Evolutionary conservation across 164 flowering plant genomes (phyloP).

Genomic region (Vitis labrusca): DNA sequence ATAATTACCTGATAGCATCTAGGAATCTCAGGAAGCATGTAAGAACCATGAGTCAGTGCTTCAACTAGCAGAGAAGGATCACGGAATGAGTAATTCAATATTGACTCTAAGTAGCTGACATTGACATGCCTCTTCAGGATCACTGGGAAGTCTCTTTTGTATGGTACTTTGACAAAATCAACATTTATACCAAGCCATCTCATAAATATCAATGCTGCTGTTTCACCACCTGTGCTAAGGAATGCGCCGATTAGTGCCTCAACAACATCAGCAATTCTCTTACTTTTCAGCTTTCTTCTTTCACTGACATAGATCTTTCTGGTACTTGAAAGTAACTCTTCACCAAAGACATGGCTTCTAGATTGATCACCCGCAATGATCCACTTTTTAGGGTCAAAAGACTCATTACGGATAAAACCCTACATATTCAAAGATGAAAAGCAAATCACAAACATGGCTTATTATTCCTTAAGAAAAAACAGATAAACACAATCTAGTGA

Average conservation of each 20-base stretch:
- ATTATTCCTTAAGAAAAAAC: neutral
- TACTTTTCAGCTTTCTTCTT: constrained; percentile 46
- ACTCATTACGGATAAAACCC: constrained; percentile 75
- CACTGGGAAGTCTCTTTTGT: constrained; percentile 24
- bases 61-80: constrained; percentile 75
- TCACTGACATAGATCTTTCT: constrained; percentile 39
- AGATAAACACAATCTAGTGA: neutral
- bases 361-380: constrained; percentile 51
- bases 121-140: constrained; percentile 54
- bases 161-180: constrained; percentile 37
- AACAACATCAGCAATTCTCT: constrained; percentile 78
- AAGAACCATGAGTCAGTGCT: constrained; percentile 91
- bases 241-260: constrained; percentile 88
- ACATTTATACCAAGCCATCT: constrained; percentile 78
- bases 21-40: constrained; percentile 73
- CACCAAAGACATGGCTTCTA: constrained; percentile 21
- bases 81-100: constrained; percentile 60
- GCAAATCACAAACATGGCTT: neutral
- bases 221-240: constrained; percentile 73
- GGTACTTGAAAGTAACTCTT: constrained; percentile 26
- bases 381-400: constrained; percentile 72
- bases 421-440: constrained; percentile 16
- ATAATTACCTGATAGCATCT: constrained; percentile 77
- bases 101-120: constrained; percentile 40
- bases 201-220: constrained; percentile 61